These are phyloP conservation scores for Pythium scleroteichum DNA, from an alignment of 352 stramenopile species.

Conservation along the genomic window DNA sequence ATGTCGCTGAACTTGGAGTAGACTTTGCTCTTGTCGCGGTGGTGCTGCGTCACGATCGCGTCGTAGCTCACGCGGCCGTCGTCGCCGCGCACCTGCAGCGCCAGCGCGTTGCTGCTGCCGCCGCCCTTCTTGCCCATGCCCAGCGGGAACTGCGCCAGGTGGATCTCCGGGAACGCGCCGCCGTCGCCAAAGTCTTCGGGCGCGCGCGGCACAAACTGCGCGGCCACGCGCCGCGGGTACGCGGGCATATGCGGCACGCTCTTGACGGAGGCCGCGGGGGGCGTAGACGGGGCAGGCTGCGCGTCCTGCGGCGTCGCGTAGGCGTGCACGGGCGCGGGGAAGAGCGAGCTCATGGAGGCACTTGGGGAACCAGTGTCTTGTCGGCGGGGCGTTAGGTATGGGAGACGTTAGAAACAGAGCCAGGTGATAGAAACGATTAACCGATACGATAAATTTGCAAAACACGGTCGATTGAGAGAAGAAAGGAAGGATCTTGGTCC, in stretches of 20 bases:
- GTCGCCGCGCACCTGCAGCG: conserved; percentile 92
- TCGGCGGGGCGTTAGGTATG: no score
- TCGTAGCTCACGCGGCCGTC: conserved; percentile 93
- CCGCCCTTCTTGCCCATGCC: conserved; percentile 94
- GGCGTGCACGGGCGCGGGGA: conserved; percentile 69
- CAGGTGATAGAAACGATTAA: no score
- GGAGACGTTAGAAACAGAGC: no score
- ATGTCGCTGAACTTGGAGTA: conserved; percentile 94
- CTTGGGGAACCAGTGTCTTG: background rate
- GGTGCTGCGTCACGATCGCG: conserved; percentile 96
- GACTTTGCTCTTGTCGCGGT: conserved; percentile 93
- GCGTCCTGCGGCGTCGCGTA: conserved; percentile 68
- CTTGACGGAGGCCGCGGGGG: background rate
- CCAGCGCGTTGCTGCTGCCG: conserved; percentile 59
- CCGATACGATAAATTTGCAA: no score
- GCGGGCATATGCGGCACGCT: conserved; percentile 32
- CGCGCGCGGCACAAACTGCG: conserved; percentile 66
- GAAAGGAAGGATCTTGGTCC: no score
- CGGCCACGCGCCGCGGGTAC: conserved; percentile 57
- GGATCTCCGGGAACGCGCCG: conserved; percentile 98
- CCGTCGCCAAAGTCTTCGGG: conserved; percentile 96
- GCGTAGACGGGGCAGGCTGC: background rate
- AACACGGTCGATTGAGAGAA: background rate
- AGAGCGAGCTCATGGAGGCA: conserved; percentile 62
- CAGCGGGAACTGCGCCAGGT: conserved; percentile 96